Evolutionary conservation across 345 rosid genomes (phyloP), one percentile per base, ranked within the genome.

Genomic region (Gossypium stocksii): DNA sequence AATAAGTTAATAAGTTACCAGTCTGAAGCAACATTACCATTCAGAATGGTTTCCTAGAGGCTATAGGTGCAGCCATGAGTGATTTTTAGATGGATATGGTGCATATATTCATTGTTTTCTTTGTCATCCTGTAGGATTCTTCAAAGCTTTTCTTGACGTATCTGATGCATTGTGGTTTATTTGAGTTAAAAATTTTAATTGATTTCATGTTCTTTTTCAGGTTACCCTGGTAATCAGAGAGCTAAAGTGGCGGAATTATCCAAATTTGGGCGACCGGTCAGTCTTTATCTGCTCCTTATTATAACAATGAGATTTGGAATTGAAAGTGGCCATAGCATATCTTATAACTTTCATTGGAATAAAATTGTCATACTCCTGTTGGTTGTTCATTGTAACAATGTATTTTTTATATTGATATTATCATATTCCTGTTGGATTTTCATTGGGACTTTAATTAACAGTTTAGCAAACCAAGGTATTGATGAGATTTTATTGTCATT

Each of bases 181-280:
- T 13, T 41, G 53, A 75, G 41, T 67, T 14, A 73, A 19, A 67
- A 75, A 34, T 61, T 14, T 56, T 76, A 16, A 67, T 74, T 58
- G 25, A 6, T 72, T 76, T 67, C 38, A 16, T 70, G 22, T 67
- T 43, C 15, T 10, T 62, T 46, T 71, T 73, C 71, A 93, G 98
- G 98, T 64, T 71, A 73, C 58, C 99, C 97, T 22, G 97, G 97
- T 82, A 88, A 82, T 73, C 96, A 85, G 69, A 89, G 86, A 82
- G 97, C 91, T 78, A 94, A 89, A 85, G 85, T 87, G 61, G 86
- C 94, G 43, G 97, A 94, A 75, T 56, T 90, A 57, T 92, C 98
- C 54, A 94, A 94, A 80, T 94, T 92, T 44, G 97, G 97, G 15
- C 80, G 97, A 66, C 98, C 94, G 22, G 98, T 94, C 76, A 89